Evolutionary conservation across 176 grass and related monocot species (phyloP).

Genomic region (Eragrostis nindensis): DNA sequence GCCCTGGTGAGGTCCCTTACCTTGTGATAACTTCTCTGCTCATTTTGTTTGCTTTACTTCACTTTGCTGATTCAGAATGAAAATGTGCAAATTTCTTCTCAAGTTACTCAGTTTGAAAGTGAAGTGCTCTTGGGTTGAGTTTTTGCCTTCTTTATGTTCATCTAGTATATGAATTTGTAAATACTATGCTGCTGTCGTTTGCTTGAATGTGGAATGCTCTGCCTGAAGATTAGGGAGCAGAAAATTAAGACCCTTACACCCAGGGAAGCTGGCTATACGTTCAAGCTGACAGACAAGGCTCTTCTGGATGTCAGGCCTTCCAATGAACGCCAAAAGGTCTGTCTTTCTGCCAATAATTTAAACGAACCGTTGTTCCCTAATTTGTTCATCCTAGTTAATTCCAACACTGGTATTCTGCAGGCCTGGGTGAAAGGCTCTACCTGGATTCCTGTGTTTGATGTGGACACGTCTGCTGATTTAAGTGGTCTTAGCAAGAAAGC

Average conservation of each 20-base stretch:
- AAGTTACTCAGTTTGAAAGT: neutral
- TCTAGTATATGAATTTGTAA: neutral
- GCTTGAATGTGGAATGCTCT: constrained; percentile 20
- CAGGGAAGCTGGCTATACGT: constrained; percentile 93
- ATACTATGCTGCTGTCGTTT: constrained; percentile 17
- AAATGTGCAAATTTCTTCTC: neutral
- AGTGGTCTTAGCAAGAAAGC: constrained; percentile 68
- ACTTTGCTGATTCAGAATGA: neutral
- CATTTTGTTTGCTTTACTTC: neutral
- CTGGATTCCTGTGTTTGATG: constrained; percentile 95
- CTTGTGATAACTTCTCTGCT: neutral
- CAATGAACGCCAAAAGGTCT: constrained; percentile 80
- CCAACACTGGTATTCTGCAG: constrained; percentile 38
- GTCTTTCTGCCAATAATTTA: neutral
- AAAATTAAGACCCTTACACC: constrained; percentile 93
- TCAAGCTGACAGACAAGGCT: constrained; percentile 77
- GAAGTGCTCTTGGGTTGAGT: neutral
- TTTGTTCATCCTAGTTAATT: neutral
- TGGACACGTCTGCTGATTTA: constrained; percentile 58
- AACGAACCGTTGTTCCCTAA: neutral
- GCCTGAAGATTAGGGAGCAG: constrained; percentile 91
- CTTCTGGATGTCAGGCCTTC: constrained; percentile 95
- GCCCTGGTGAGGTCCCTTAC: constrained; percentile 55
- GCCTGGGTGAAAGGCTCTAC: constrained; percentile 95
- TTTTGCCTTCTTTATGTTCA: neutral